A percentile compares a stretch with the other conserved stretches of the same genome.
Evolutionary conservation across 768 basidiomycete genomes (phyloP).

Genomic region (Kwoniella sp.): DNA sequence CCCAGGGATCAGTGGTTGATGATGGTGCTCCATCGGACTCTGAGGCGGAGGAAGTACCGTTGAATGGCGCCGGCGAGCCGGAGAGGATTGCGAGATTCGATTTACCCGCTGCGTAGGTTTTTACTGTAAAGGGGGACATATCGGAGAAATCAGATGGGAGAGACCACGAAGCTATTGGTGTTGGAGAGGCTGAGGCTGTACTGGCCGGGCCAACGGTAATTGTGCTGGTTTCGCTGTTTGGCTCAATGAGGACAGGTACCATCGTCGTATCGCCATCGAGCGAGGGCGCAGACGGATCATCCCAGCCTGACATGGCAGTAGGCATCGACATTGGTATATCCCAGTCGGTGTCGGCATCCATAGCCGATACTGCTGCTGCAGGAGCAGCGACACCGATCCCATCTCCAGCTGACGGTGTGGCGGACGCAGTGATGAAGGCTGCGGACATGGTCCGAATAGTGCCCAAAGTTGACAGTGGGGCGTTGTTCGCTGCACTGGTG

Average conservation of each 20-base stretch:
- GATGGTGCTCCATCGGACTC: background rate
- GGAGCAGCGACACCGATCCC: background rate
- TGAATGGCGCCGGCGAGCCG: slow-evolving; percentile 58
- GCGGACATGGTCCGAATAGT: background rate
- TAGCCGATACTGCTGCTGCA: background rate
- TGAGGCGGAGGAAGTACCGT: slow-evolving; percentile 20
- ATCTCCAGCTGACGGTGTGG: too few species aligned
- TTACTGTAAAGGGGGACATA: slow-evolving; percentile 65
- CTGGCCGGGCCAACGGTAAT: background rate
- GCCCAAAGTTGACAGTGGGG: background rate
- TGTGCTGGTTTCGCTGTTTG: slow-evolving; percentile 1
- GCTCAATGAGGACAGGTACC: slow-evolving; percentile 7
- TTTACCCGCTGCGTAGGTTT: slow-evolving; percentile 62
- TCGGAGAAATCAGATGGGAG: slow-evolving; percentile 64
- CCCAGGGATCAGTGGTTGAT: slow-evolving; percentile 10
- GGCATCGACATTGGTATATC: background rate
- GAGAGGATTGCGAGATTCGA: slow-evolving; percentile 64
- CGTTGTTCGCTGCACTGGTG: background rate
- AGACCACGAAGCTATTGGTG: slow-evolving; percentile 58
- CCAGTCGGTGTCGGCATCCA: background rate
- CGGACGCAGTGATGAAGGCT: background rate
- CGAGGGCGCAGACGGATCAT: background rate
- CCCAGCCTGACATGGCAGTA: background rate
- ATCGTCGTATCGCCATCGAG: background rate
- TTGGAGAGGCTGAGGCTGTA: background rate